Evolutionary conservation across 768 basidiomycete genomes (phyloP).

Genomic region (Rhodotorula kratochvilovae): DNA sequence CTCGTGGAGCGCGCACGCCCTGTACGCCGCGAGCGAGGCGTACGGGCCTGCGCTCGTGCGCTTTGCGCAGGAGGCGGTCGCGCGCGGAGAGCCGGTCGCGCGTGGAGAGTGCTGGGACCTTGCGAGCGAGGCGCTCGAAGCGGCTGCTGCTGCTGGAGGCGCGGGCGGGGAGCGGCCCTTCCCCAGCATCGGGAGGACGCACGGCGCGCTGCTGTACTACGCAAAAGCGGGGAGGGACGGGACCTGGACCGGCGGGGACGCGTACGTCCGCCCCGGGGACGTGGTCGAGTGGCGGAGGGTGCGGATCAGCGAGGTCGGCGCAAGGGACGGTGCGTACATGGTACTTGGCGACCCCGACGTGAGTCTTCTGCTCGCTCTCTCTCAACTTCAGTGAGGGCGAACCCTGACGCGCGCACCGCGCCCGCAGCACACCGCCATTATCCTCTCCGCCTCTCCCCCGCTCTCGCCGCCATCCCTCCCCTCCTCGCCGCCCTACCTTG

Average conservation of each 20-base stretch:
- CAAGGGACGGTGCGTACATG: conserved; percentile 26
- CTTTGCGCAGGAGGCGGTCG: conserved; percentile 54
- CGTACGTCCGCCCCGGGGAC: conserved; percentile 56
- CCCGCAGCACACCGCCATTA: conserved; percentile 54
- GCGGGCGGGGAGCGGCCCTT: conserved; percentile 47
- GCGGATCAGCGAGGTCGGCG: conserved; percentile 43
- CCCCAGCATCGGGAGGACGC: conserved; percentile 54
- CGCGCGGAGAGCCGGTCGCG: conserved; percentile 52
- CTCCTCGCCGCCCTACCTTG: conserved; percentile 44
- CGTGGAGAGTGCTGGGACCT: conserved; percentile 55
- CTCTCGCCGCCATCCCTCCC: conserved; percentile 40
- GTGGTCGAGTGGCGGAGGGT: conserved; percentile 57
- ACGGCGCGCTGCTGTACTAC: conserved; percentile 57
- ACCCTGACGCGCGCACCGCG: background rate
- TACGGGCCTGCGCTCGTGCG: conserved; percentile 56
- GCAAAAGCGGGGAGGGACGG: conserved; percentile 50
- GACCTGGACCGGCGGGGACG: conserved; percentile 49
- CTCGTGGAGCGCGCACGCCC: conserved; percentile 37
- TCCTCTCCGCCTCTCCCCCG: conserved; percentile 50
- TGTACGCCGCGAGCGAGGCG: conserved; percentile 52
- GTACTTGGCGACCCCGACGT: conserved; percentile 55
- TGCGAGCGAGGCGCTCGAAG: conserved; percentile 55
- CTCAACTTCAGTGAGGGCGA: background rate
- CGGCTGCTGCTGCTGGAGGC: conserved; percentile 46
- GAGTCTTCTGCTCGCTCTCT: background rate